Evolutionary conservation across 1,139 yeast genomes (phyloP).

Genomic region (Suhomyces panamericanus): DNA sequence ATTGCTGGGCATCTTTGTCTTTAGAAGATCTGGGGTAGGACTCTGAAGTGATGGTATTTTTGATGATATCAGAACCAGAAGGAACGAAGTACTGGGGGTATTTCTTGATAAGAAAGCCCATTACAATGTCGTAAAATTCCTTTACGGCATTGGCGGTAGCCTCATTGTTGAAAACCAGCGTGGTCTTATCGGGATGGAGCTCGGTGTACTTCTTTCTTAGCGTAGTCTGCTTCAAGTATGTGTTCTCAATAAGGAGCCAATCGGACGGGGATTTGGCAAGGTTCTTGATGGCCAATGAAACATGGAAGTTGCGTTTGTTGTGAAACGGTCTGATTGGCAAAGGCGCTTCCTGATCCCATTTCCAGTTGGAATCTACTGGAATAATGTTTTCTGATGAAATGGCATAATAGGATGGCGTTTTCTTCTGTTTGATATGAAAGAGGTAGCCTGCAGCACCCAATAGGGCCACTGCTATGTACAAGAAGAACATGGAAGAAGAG

Average conservation of each 20-base stretch:
- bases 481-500: not conserved
- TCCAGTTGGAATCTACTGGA: conserved; percentile 8
- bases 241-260: conserved; percentile 41
- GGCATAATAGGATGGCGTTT: not conserved
- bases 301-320: conserved; percentile 35
- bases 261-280: conserved; percentile 33
- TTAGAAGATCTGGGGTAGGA: conserved; percentile 25
- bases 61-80: conserved; percentile 16
- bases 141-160: conserved; percentile 28
- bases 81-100: conserved; percentile 36
- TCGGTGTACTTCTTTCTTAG: conserved; percentile 24
- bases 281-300: conserved; percentile 40
- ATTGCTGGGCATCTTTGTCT: conserved; percentile 18
- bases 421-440: not conserved
- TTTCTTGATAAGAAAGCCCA: conserved; percentile 28
- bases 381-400: conserved; percentile 6
- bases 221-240: conserved; percentile 29
- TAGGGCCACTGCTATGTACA: not conserved
- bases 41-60: conserved; percentile 32
- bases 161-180: conserved; percentile 22
- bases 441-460: not conserved
- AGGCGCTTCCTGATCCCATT: conserved; percentile 16
- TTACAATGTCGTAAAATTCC: conserved; percentile 35
- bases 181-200: conserved; percentile 24
- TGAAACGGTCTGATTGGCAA: conserved; percentile 17